These are phyloP conservation scores for Trichoderma koningiopsis DNA, from an alignment of 2,329 filamentous ascomycete species.

Conservation along the genomic window DNA sequence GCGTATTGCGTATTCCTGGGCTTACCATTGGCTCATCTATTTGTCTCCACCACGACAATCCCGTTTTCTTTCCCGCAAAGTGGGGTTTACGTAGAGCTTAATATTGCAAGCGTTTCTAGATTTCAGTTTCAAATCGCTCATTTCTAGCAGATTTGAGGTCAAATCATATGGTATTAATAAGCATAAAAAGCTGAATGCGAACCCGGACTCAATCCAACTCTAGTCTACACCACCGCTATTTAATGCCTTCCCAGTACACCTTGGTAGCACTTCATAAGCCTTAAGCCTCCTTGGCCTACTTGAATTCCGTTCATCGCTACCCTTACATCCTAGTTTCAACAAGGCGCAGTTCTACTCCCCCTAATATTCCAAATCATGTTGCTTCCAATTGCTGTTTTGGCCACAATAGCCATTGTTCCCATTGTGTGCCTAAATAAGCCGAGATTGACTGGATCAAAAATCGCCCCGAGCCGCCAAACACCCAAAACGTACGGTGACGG, in stretches of 20 bases:
- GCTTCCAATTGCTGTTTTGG: slow-evolving; percentile 4
- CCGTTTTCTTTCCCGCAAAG: neutral
- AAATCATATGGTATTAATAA: neutral
- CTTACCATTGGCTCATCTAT: neutral
- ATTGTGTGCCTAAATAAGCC: neutral
- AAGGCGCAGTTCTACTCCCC: neutral
- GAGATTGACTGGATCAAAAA: slow-evolving; percentile 19
- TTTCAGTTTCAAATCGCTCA: neutral
- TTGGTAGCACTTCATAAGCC: neutral
- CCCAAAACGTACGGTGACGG: slow-evolving; percentile 38
- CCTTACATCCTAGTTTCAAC: neutral
- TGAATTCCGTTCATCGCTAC: neutral
- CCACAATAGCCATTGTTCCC: slow-evolving; percentile 12
- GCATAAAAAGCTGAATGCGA: neutral
- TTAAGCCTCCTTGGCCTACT: neutral
- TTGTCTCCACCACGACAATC: neutral
- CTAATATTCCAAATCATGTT: neutral
- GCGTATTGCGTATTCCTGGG: slow-evolving; percentile 20
- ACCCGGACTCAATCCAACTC: neutral
- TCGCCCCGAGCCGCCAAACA: slow-evolving; percentile 32
- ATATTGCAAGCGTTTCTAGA: neutral
- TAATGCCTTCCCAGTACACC: neutral
- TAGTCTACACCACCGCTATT: neutral
- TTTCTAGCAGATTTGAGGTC: neutral
- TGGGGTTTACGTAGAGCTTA: neutral